Evolutionary conservation across 192 early-diverging fungal species (phyloP), one percentile per base, ranked within the genome.

Genomic region (Coemansia sp.): DNA sequence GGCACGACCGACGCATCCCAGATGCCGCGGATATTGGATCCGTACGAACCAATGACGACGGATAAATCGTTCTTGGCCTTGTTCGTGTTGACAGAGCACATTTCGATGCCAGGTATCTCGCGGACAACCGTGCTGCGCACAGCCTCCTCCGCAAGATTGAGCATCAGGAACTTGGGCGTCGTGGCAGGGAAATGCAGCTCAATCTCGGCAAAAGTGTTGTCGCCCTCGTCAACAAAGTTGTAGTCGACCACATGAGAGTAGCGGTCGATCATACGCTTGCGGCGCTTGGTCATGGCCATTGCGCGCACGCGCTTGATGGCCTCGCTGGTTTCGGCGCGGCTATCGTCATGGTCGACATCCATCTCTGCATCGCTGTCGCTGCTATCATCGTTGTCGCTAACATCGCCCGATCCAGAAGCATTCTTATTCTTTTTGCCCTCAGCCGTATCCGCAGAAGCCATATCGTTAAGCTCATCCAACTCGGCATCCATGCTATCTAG

Each of bases 161-260:
- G 89, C 93, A 99, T 93, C 46, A 99, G 84, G 70, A 99, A 76
- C 82, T 99, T 99, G 73, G 92, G 90, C 63, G 92, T 92, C 43
- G 87, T 84, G 5, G 94, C 90, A 19, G 91, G 84, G 85, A 97
- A 97, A 75, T 92, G 71, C 83, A 99, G 75, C 63, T 90, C 87
- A n/a, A 83, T 74, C 56, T 81, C 73, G 6, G 67, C 69, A 50
- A 59, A 71, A 25, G 73, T 75, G 58, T 70, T 62, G 1, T 60
- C 33, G 17, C 53, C 76, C 15, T 42, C 59, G 32, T 84, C 79
- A 33, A 71, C 74, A 70, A 73, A 77, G 48, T 71, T 60, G 70
- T 83, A 83, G n/a, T 86, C 72, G 15, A 83, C 80, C 42, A 93
- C 86, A 61, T 89, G 95, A n/a, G 82, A 83, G 62, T 84, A 85